Percentiles rank a stretch among this genome's conserved stretches.
phyloP scores from a whole-genome alignment of 2,329 filamentous ascomycete genomes.

The Alternaria panax region DNA sequence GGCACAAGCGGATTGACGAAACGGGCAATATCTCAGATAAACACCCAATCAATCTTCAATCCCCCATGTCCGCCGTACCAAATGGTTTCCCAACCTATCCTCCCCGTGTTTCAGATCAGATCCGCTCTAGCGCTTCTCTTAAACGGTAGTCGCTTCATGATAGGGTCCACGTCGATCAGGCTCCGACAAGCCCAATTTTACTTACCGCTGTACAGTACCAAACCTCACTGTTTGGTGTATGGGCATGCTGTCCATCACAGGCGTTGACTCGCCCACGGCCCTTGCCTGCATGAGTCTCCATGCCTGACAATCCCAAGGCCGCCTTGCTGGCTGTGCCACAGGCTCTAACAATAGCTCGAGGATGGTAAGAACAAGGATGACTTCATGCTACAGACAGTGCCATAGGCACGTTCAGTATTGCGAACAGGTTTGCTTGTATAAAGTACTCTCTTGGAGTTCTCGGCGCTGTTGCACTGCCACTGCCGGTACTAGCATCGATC shows the following conservation, averaged over 20 bases:
- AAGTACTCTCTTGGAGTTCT: slow-evolving; percentile 18
- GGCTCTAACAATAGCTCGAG: slow-evolving; percentile 14
- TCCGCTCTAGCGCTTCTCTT: slow-evolving; percentile 22
- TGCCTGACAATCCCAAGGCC: slow-evolving; percentile 21
- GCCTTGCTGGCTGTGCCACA: slow-evolving; percentile 31
- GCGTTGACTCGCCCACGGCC: slow-evolving; percentile 21
- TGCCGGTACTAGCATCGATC: not conserved
- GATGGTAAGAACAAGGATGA: slow-evolving; percentile 6
- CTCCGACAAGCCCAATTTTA: slow-evolving; percentile 18
- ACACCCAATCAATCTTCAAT: slow-evolving; percentile 22
- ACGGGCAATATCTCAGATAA: slow-evolving; percentile 19
- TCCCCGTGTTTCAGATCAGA: slow-evolving; percentile 33
- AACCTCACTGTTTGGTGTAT: slow-evolving; percentile 18
- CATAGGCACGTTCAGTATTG: slow-evolving; percentile 22
- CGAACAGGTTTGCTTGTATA: slow-evolving; percentile 28
- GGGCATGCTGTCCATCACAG: slow-evolving; percentile 14
- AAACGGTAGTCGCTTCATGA: slow-evolving; percentile 27
- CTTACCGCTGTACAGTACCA: slow-evolving; percentile 21
- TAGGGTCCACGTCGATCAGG: slow-evolving; percentile 37
- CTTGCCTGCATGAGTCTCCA: slow-evolving; percentile 28
- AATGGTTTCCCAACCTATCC: slow-evolving; percentile 12
- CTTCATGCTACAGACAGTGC: slow-evolving; percentile 11
- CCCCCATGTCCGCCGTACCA: slow-evolving; percentile 20
- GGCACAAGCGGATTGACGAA: slow-evolving; percentile 21
- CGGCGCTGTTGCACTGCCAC: slow-evolving; percentile 5